Evolutionary conservation across 1,284 basidiomycete genomes (phyloP).

Genomic region (Ganoderma multipileum): DNA sequence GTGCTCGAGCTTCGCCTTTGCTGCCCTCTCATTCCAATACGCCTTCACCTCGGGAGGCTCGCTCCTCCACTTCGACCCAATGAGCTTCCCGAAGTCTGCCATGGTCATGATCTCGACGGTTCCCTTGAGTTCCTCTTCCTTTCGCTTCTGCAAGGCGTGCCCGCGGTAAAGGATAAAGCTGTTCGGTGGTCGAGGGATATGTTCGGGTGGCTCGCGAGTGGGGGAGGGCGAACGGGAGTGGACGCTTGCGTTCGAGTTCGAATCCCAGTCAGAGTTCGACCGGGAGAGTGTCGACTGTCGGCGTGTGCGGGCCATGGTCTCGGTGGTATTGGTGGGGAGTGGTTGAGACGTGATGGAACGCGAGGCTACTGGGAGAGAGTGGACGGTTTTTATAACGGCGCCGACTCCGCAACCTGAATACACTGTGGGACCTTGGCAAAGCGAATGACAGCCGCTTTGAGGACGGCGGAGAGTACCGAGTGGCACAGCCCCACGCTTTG

Average conservation of each 20-base stretch:
- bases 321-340: neutral
- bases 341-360: neutral
- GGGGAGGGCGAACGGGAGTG: neutral
- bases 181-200: neutral
- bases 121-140: neutral
- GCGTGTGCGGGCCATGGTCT: neutral
- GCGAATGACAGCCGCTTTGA: neutral
- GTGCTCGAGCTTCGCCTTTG: slow-evolving; percentile 4
- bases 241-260: neutral
- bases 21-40: neutral
- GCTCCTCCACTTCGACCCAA: neutral
- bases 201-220: neutral
- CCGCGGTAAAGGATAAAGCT: neutral
- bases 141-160: neutral
- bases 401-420: neutral
- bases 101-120: neutral
- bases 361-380: neutral
- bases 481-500: neutral
- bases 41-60: neutral
- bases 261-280: neutral
- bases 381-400: neutral
- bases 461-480: neutral
- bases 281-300: neutral
- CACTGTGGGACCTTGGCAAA: neutral
- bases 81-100: neutral